Evolutionary conservation across 441 rosid species (phyloP).

Genomic region (Gossypium gossypioides): DNA sequence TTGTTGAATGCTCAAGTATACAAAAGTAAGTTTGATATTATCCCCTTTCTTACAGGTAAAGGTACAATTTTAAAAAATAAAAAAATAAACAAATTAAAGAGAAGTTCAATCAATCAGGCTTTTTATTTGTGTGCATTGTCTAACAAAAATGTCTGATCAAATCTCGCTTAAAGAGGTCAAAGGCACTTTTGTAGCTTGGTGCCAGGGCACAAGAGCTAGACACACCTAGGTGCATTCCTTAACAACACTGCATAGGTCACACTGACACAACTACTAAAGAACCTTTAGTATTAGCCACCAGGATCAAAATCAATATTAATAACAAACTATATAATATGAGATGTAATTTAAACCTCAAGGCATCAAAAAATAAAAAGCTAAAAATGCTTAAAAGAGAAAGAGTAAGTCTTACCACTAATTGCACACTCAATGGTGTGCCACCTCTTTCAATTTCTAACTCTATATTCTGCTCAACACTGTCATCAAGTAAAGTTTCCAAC

Average conservation of each 20-base stretch:
- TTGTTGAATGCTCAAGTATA: neutral
- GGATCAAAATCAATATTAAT: neutral
- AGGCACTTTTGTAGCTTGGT: neutral
- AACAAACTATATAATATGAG: neutral
- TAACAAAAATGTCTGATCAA: neutral
- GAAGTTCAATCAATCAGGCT: neutral
- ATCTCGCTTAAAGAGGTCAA: neutral
- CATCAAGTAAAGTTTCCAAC: conserved; percentile 80
- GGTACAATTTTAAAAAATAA: neutral
- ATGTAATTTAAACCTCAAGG: neutral
- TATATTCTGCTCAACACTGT: conserved; percentile 51
- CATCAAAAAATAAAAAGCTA: neutral
- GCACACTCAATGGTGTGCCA: conserved; percentile 50
- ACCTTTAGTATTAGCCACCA: neutral
- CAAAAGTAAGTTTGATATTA: neutral
- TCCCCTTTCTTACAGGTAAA: neutral
- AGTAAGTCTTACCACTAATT: conserved; percentile 55
- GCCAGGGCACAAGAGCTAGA: neutral
- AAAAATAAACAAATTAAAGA: neutral
- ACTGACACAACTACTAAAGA: neutral
- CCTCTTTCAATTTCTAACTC: conserved; percentile 86
- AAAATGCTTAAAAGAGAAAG: neutral
- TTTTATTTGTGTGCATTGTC: neutral
- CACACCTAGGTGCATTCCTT: neutral
- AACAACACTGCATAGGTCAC: neutral